These are phyloP conservation scores for Linaria vulgaris DNA, from an alignment of 257 asterid genomes.

Conservation along the genomic window DNA sequence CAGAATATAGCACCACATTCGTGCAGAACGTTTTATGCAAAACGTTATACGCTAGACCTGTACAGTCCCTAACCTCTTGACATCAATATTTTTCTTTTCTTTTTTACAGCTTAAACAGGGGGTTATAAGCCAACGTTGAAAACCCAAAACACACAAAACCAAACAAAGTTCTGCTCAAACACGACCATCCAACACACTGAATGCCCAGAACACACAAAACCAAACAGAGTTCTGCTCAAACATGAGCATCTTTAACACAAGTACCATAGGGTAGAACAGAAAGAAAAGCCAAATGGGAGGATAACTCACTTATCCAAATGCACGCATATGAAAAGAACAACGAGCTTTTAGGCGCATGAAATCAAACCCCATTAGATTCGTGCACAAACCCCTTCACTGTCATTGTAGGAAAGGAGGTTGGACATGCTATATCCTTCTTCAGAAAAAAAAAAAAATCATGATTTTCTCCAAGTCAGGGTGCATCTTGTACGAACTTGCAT, in stretches of 20 bases:
- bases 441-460: constrained; percentile 62
- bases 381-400: constrained; percentile 58
- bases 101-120: neutral
- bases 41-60: neutral
- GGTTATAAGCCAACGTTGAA: too few relatives aligned
- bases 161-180: too few relatives aligned
- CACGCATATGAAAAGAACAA: neutral
- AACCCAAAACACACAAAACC: too few relatives aligned
- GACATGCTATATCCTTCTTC: too few relatives aligned
- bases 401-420: constrained; percentile 36
- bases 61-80: neutral
- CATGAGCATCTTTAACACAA: neutral
- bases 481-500: constrained; percentile 4
- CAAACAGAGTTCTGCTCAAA: neutral
- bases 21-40: neutral
- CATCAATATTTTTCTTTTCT: neutral
- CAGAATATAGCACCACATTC: neutral
- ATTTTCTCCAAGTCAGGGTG: constrained; percentile 30
- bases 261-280: neutral
- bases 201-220: neutral
- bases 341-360: constrained; percentile 5
- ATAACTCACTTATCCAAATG: neutral
- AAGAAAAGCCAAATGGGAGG: constrained; percentile 8
- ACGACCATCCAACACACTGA: too few relatives aligned
- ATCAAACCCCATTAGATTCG: too few relatives aligned